Evolutionary conservation across 768 basidiomycete species (phyloP).

Genomic region (Suillus lakei): DNA sequence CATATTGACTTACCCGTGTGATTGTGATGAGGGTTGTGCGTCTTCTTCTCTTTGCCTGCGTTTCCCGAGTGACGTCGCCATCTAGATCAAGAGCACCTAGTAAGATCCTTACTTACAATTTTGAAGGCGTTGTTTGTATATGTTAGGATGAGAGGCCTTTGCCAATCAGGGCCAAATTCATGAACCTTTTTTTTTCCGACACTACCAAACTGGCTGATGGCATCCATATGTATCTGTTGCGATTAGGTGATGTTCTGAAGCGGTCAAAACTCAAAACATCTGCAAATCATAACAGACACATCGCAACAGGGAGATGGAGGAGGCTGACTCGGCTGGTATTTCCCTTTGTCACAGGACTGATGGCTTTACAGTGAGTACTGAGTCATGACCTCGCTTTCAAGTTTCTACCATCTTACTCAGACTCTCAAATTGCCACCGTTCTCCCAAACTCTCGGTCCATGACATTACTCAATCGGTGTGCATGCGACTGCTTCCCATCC

Average conservation of each 20-base stretch:
- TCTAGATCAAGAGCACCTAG: not conserved
- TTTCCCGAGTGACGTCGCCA: slow-evolving; percentile 29
- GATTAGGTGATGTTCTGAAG: not conserved
- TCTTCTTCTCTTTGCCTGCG: slow-evolving; percentile 31
- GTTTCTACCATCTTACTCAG: not conserved
- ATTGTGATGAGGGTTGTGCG: slow-evolving; percentile 9
- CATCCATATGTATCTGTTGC: not conserved
- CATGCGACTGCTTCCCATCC: not conserved
- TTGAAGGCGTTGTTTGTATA: slow-evolving; percentile 5
- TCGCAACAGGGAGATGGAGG: not conserved
- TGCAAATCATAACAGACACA: not conserved
- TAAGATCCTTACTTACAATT: not conserved
- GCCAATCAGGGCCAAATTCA: not conserved
- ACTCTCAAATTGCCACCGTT: not conserved
- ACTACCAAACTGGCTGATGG: not conserved
- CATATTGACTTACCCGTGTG: slow-evolving; percentile 26
- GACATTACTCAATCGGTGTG: not conserved
- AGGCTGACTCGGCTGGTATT: not conserved
- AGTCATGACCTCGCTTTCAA: not conserved
- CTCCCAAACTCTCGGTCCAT: not conserved
- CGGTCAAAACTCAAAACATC: not conserved
- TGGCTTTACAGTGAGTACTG: too few relatives aligned
- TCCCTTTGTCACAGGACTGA: not conserved
- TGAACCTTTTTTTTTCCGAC: not conserved
- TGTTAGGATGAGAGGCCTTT: slow-evolving; percentile 4